Conservation (phyloP, 192 early-diverging fungal species). For the Coemansia erecta region DNA sequence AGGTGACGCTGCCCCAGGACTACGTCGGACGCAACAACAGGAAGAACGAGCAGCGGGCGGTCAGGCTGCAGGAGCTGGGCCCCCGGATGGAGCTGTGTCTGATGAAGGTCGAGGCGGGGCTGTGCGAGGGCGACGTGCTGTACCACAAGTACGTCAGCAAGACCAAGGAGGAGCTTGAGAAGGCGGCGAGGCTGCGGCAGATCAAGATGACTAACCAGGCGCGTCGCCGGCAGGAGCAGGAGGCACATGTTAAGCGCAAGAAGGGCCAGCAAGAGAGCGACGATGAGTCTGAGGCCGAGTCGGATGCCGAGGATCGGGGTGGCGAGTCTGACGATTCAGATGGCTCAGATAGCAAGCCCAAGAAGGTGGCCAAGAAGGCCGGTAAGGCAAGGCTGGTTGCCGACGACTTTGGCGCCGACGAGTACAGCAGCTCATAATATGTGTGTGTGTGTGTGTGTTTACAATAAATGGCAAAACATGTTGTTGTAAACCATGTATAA, state of each 20-base stretch:
- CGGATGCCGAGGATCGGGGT: conserved; percentile 30
- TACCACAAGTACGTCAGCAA: conserved; percentile 81
- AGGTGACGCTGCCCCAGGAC: conserved; percentile 79
- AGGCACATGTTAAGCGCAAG: conserved; percentile 80
- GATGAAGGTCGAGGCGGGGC: conserved; percentile 83
- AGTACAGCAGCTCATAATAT: conserved; percentile 10
- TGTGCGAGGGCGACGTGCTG: conserved; percentile 91
- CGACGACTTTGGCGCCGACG: conserved; percentile 44
- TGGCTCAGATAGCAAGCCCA: conserved; percentile 37
- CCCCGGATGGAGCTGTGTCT: conserved; percentile 85
- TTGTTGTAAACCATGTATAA: too few species aligned
- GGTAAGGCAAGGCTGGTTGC: conserved; percentile 35
- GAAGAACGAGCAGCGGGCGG: conserved; percentile 77
- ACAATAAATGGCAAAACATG: too few species aligned
- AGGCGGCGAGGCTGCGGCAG: conserved; percentile 59
- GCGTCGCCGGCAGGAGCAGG: conserved; percentile 73
- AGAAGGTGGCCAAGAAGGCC: conserved; percentile 14
- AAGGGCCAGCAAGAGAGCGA: conserved; percentile 58
- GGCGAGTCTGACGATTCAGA: conserved; percentile 11
- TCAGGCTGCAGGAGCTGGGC: conserved; percentile 85
- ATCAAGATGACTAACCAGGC: conserved; percentile 64
- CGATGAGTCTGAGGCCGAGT: conserved; percentile 35
- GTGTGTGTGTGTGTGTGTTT: background rate
- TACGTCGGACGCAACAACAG: conserved; percentile 74
- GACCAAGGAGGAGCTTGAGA: conserved; percentile 69